Base-by-base conservation (phyloP, 148 eudicot genomes). In the Rhododendron ferrugineum region DNA sequence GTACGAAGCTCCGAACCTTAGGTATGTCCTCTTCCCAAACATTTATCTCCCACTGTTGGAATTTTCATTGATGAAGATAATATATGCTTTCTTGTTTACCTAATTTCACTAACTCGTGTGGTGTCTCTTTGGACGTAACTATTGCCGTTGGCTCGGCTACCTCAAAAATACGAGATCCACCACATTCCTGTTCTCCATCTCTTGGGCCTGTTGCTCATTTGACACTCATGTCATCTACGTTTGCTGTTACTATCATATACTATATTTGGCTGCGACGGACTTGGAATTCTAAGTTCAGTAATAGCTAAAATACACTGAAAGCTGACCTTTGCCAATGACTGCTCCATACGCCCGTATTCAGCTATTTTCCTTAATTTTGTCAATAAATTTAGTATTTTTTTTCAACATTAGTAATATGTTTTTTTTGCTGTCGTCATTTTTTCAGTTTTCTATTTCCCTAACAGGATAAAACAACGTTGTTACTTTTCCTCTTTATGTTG, bases 1-100 rank as follows among this genome's bases (percentile, higher is more conserved):
- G 82, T 93, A 85, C 87, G 95, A 92, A 91, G 91, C 93, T 70
- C 95, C 95, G 80, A 91, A 90, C 26, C 86, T 94, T 82, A 92
- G 97, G 97, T 94, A 89, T 62, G 22, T 72, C 6, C 26, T n/a
- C 42, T 47, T 52, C 30, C 54, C 66, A 30, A 52, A 9, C 26
- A 26, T 47, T 47, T 47, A 46, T 50, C 47, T 75, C 46, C 46
- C 37, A 15, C 6, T 34, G 10, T 73, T 34, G 79, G 79, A 75
- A 37, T 75, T 37, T 37, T 20, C 28, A 16, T 74, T 74, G 78
- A 74, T 74, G 70, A 8, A 62, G 42, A 36, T 36, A 36, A 0
- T 36, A 32, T 5, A 16, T 18, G 42, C 76, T 70, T 11, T 13
- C 46, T 15, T 16, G 44, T 32, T 74, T 74, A 14, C 78, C n/a